Percentiles rank a stretch among this genome's conserved stretches.
Conservation (phyloP, 805 yeast species). For the Lachancea thermotolerans region DNA sequence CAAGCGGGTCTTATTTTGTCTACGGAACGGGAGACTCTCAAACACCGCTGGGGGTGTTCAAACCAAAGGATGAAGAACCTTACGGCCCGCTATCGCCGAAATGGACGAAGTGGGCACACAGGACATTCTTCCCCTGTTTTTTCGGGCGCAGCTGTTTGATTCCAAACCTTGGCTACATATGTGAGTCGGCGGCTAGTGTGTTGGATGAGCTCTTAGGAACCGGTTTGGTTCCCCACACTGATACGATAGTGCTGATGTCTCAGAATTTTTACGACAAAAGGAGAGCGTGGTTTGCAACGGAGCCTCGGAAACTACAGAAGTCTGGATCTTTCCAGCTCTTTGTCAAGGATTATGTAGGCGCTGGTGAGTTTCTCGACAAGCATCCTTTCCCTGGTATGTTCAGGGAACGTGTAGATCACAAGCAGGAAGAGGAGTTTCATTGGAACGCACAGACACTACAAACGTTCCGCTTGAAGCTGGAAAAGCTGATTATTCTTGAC, state of each 20-base stretch:
- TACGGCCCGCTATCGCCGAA: constrained; percentile 73
- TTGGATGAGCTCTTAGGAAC: constrained; percentile 54
- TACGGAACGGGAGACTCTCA: constrained; percentile 23
- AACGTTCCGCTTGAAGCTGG: constrained; percentile 55
- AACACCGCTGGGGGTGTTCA: constrained; percentile 52
- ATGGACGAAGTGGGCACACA: constrained; percentile 73
- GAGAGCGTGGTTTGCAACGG: constrained; percentile 15
- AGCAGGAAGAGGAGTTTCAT: constrained; percentile 29
- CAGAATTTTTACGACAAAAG: constrained; percentile 34
- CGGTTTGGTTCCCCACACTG: constrained; percentile 60
- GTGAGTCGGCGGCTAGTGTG: constrained; percentile 67
- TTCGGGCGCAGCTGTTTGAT: constrained; percentile 68
- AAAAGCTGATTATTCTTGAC: constrained; percentile 62
- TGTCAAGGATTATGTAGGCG: constrained; percentile 50
- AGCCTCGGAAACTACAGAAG: constrained; percentile 31
- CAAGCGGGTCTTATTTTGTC: constrained; percentile 65
- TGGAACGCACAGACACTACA: constrained; percentile 47
- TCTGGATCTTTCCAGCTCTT: constrained; percentile 65
- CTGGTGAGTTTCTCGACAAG: constrained; percentile 48
- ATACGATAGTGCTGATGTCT: constrained; percentile 44
- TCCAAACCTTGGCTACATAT: constrained; percentile 64
- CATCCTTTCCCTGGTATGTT: constrained; percentile 49
- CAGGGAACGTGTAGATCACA: constrained; percentile 7
- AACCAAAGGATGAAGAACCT: constrained; percentile 77
- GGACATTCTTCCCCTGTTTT: constrained; percentile 70